Evolutionary conservation across 1,284 basidiomycete genomes (phyloP).

Genomic region (Schizopora paradoxa): DNA sequence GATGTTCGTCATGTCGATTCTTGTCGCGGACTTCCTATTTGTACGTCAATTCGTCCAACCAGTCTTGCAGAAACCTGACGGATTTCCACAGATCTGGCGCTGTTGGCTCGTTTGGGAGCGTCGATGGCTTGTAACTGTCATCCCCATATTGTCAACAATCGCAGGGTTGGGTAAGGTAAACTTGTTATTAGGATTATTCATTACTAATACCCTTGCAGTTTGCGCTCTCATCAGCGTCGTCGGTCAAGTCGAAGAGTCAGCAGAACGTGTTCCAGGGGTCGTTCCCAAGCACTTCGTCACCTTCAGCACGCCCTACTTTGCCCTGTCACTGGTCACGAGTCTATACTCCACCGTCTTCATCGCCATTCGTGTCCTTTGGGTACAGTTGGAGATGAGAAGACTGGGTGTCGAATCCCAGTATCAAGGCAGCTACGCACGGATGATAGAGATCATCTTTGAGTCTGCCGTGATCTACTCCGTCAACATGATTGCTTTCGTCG

Average conservation of each 20-base stretch:
- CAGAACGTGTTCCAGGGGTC: background rate
- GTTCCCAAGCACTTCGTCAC: background rate
- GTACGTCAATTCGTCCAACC: background rate
- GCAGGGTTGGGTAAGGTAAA: background rate
- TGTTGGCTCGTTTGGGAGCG: background rate
- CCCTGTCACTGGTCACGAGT: background rate
- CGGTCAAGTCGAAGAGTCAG: background rate
- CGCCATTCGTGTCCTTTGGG: background rate
- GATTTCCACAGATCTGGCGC: background rate
- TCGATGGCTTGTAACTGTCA: background rate
- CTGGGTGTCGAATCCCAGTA: background rate
- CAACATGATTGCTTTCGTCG: background rate
- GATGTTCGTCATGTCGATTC: background rate
- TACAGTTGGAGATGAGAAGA: background rate
- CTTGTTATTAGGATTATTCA: background rate
- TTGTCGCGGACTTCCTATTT: background rate
- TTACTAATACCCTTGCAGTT: background rate
- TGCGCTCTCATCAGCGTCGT: background rate
- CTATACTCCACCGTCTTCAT: background rate
- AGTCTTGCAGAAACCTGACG: background rate
- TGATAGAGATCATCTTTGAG: background rate
- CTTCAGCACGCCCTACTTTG: background rate
- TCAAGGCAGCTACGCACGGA: background rate
- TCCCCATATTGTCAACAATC: background rate
- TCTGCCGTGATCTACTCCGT: background rate